phyloP scores from a whole-genome alignment of 176 grass and related monocot genomes.

The Tuctoria greenei region DNA sequence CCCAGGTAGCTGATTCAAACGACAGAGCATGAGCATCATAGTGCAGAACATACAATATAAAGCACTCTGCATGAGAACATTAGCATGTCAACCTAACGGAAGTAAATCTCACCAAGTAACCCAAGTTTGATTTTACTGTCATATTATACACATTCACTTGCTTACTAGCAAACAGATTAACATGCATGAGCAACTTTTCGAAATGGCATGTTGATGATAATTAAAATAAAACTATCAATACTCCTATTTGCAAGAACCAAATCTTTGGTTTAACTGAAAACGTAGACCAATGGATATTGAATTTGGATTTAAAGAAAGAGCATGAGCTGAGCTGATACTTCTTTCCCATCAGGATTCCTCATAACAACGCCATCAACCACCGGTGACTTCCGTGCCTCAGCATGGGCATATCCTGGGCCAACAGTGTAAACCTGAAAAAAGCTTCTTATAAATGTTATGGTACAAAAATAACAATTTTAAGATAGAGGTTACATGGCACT shows the following conservation, averaged over 20 bases:
- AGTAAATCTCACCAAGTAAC: not conserved
- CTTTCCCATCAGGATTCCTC: conserved; percentile 96
- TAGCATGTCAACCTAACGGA: conserved; percentile 6
- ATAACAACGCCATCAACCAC: conserved; percentile 99
- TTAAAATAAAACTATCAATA: not conserved
- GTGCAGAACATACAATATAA: conserved; percentile 13
- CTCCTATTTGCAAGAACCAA: conserved; percentile 10
- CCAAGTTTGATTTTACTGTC: not conserved
- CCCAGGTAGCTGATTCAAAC: conserved; percentile 6
- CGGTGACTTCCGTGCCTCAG: conserved; percentile 96
- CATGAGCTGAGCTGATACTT: conserved; percentile 49
- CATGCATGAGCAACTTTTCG: conserved; percentile 13
- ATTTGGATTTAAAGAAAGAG: conserved; percentile 30
- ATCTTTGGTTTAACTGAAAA: not conserved
- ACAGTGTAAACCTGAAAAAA: conserved; percentile 97
- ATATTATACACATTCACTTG: not conserved
- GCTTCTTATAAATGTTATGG: conserved; percentile 19
- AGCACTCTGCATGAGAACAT: conserved; percentile 3
- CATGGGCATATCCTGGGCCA: conserved; percentile 96
- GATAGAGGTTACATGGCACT: not conserved
- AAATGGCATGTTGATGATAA: not conserved
- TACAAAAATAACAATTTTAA: conserved; percentile 18
- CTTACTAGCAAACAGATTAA: not conserved
- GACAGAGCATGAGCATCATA: conserved; percentile 17
- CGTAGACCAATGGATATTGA: conserved; percentile 1